Conservation (phyloP, 148 eudicot species). For the Chenopodium album region DNA sequence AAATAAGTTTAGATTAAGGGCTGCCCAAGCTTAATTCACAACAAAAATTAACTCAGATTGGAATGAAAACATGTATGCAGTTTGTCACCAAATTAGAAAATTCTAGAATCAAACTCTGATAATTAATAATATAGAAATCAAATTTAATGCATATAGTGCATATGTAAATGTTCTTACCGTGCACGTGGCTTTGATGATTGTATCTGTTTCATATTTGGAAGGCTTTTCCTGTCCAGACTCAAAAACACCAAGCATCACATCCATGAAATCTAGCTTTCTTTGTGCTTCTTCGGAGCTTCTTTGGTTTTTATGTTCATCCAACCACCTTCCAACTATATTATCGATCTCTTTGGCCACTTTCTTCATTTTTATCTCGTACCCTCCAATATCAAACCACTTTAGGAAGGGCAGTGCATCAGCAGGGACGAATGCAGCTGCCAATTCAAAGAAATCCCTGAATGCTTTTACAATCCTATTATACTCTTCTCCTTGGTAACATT, state of each 20-base stretch:
- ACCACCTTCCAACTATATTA: constrained; percentile 15
- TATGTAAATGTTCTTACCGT: not conserved
- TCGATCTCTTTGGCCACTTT: constrained; percentile 26
- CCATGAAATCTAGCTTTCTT: constrained; percentile 32
- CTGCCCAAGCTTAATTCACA: too few relatives aligned
- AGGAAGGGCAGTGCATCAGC: constrained; percentile 30
- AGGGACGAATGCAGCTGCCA: constrained; percentile 22
- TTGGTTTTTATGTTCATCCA: constrained; percentile 28
- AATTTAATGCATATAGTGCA: too few relatives aligned
- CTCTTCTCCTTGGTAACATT: constrained; percentile 6
- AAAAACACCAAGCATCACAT: constrained; percentile 29
- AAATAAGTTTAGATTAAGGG: too few relatives aligned
- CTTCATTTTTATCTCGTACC: constrained; percentile 34
- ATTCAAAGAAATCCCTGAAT: constrained; percentile 25
- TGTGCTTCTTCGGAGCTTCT: not conserved
- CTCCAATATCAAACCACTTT: constrained; percentile 38
- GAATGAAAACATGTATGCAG: too few relatives aligned
- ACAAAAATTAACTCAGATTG: too few relatives aligned
- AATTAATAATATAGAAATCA: too few relatives aligned
- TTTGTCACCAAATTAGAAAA: not conserved
- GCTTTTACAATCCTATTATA: constrained; percentile 20
- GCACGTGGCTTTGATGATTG: constrained; percentile 31
- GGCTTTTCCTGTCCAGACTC: not conserved
- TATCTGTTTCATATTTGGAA: constrained; percentile 13
- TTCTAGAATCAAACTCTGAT: not conserved